These are phyloP conservation scores for Daedaleopsis nitida DNA, from an alignment of 768 basidiomycete genomes.

Conservation along the genomic window DNA sequence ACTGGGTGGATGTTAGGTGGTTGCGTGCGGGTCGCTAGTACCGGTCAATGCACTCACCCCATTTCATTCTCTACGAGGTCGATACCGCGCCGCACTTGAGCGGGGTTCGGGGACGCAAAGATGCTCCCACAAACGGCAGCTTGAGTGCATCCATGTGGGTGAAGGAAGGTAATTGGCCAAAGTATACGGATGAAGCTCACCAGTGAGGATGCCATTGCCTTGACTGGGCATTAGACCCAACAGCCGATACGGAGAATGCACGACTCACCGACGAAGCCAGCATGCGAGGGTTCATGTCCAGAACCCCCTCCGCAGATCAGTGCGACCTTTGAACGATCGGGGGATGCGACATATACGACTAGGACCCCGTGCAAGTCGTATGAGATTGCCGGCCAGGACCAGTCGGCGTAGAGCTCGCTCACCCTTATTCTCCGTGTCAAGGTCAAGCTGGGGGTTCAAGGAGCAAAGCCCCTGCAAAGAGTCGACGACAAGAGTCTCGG, in stretches of 20 bases:
- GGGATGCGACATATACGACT: constrained; percentile 67
- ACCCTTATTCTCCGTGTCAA: constrained; percentile 79
- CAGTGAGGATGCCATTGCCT: constrained; percentile 81
- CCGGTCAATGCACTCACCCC: constrained; percentile 48
- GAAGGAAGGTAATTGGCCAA: neutral
- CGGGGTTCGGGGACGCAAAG: constrained; percentile 88
- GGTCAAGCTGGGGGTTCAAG: constrained; percentile 68
- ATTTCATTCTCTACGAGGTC: constrained; percentile 72
- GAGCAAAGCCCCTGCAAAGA: constrained; percentile 73
- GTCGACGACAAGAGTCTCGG: constrained; percentile 73
- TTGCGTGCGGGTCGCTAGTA: neutral
- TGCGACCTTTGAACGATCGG: constrained; percentile 66
- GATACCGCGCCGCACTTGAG: constrained; percentile 81
- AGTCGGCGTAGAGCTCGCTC: neutral
- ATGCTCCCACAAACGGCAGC: constrained; percentile 87
- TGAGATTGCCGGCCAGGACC: neutral
- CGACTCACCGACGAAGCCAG: constrained; percentile 80
- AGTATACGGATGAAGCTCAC: constrained; percentile 35
- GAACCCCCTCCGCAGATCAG: constrained; percentile 84
- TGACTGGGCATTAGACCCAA: neutral
- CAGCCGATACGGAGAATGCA: neutral
- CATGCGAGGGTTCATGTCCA: constrained; percentile 91
- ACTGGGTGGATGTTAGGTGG: constrained; percentile 36
- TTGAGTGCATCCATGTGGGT: constrained; percentile 15
- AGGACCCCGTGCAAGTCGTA: neutral